Conservation (phyloP, 805 yeast genomes). For the Blastobotrys parvus region DNA sequence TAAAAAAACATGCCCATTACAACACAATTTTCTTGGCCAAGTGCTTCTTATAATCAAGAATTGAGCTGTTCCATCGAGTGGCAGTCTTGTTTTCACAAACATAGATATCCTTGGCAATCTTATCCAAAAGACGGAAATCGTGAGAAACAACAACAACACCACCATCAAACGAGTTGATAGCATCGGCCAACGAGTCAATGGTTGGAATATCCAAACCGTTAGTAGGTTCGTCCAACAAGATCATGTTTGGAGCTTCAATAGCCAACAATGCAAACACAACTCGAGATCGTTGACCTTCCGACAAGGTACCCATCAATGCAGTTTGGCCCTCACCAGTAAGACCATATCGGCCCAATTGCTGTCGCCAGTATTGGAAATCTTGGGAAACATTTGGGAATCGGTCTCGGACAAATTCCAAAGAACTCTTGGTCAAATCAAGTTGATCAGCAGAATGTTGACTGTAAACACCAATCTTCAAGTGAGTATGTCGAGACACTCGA, state of each 20-base stretch:
- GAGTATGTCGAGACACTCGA: constrained; percentile 95
- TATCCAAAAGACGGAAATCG: constrained; percentile 96
- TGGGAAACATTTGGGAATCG: constrained; percentile 84
- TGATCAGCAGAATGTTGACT: constrained; percentile 99
- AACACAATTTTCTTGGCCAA: constrained; percentile 71
- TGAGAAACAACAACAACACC: constrained; percentile 98
- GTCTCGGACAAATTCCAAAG: constrained; percentile 95
- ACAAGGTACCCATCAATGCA: constrained; percentile 94
- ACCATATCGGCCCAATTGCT: constrained; percentile 96
- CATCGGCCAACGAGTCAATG: constrained; percentile 94
- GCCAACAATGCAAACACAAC: constrained; percentile 97
- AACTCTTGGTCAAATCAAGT: constrained; percentile 88
- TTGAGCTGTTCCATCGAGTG: constrained; percentile 91
- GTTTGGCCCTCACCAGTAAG: constrained; percentile 99
- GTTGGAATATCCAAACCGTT: constrained; percentile 98
- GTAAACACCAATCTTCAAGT: constrained; percentile 95
- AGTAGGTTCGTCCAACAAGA: constrained; percentile 97
- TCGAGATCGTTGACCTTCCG: constrained; percentile 99
- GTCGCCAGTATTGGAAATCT: constrained; percentile 95
- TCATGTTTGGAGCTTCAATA: constrained; percentile 87
- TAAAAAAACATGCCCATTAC: too few species aligned
- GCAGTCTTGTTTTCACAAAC: constrained; percentile 95
- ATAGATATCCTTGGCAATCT: constrained; percentile 93
- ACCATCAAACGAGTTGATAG: constrained; percentile 89
- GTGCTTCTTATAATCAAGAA: constrained; percentile 86